Conservation (phyloP, 306 rosid species). For the Morella rubra region DNA sequence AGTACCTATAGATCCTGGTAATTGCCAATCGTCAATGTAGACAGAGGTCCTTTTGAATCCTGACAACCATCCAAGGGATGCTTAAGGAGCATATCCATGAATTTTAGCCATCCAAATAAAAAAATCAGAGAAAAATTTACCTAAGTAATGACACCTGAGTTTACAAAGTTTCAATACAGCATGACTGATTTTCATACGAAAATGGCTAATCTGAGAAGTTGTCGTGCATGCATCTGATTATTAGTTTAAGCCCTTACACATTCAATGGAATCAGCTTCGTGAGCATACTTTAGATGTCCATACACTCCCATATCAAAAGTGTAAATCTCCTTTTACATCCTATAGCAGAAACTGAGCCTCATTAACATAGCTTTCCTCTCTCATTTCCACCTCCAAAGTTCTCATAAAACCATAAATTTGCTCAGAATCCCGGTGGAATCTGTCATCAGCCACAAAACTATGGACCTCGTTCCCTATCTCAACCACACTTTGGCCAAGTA, state of each 20-base stretch:
- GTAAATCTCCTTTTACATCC: slow-evolving; percentile 14
- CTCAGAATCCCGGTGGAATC: slow-evolving; percentile 42
- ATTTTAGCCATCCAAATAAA: background rate
- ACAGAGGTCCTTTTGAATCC: background rate
- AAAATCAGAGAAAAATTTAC: background rate
- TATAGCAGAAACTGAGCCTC: background rate
- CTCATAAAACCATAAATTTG: slow-evolving; percentile 49
- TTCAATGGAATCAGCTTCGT: background rate
- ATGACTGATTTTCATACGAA: background rate
- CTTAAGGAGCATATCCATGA: background rate
- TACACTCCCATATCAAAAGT: background rate
- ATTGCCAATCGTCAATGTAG: background rate
- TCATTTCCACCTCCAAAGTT: slow-evolving; percentile 51
- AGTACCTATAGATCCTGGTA: background rate
- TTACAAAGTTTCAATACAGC: no score
- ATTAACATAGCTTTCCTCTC: slow-evolving; percentile 42
- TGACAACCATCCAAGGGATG: background rate
- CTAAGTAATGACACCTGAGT: no score
- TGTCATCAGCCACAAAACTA: slow-evolving; percentile 56
- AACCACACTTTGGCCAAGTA: slow-evolving; percentile 52
- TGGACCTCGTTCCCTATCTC: slow-evolving; percentile 45
- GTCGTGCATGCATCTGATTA: background rate
- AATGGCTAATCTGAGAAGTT: background rate
- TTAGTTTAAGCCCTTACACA: background rate
- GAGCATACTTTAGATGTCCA: background rate